A percentile compares a stretch with the other conserved stretches of the same genome.
Evolutionary conservation across 1,139 yeast species (phyloP).

Genomic region (Wickerhamiella pararugosa): DNA sequence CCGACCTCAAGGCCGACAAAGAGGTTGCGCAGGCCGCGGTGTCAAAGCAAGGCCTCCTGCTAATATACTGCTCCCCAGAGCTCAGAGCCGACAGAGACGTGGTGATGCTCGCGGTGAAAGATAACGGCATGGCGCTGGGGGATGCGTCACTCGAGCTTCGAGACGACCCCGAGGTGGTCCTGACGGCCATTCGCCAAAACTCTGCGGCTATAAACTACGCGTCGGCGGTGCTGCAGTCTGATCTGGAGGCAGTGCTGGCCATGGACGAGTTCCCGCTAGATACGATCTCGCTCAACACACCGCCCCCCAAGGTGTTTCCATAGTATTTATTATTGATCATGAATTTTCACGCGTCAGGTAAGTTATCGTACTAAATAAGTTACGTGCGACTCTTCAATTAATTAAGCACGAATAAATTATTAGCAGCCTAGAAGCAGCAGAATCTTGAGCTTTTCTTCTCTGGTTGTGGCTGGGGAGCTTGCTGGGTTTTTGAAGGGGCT

Average conservation of each 20-base stretch:
- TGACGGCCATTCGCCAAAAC: not conserved
- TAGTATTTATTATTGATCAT: too few relatives aligned
- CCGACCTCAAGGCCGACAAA: not conserved
- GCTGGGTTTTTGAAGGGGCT: not conserved
- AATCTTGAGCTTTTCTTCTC: not conserved
- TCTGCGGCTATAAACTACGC: not conserved
- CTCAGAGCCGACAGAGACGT: not conserved
- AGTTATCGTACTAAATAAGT: too few relatives aligned
- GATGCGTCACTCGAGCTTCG: not conserved
- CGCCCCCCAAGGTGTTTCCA: too few relatives aligned
- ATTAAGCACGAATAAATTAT: too few relatives aligned
- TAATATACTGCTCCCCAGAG: not conserved
- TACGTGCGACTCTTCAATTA: too few relatives aligned
- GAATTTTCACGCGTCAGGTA: too few relatives aligned
- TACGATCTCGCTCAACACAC: too few relatives aligned
- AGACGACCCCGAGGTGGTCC: not conserved
- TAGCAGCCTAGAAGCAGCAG: not conserved
- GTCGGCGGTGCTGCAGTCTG: not conserved
- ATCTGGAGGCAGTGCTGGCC: not conserved
- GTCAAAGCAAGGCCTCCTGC: not conserved
- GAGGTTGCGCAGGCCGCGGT: constrained; percentile 2
- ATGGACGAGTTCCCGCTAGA: too few relatives aligned
- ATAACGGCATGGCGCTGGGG: not conserved
- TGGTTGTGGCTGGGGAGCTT: constrained; percentile 1
- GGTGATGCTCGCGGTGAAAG: not conserved